Conservation (phyloP, 768 basidiomycete species). For the Hortiboletus flavorubellus region DNA sequence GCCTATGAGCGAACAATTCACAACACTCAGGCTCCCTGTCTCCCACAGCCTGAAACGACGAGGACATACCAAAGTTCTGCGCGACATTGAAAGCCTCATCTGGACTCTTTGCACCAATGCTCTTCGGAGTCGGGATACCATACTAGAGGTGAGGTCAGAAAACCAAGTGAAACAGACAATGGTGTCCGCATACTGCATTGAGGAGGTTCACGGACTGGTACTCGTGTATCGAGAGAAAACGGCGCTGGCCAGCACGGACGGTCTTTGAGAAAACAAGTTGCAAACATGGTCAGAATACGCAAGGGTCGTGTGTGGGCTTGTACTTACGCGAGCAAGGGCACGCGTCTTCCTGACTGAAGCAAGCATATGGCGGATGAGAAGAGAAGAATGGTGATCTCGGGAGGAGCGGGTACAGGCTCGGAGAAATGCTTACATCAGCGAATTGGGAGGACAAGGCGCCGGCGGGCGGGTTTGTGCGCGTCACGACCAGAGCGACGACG, state of each 20-base stretch:
- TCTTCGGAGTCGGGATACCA: constrained; percentile 92
- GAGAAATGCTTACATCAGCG: constrained; percentile 41
- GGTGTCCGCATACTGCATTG: constrained; percentile 65
- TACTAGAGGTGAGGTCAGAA: constrained; percentile 54
- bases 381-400: constrained; percentile 15
- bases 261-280: constrained; percentile 35
- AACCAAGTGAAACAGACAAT: background rate
- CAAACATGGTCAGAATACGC: background rate
- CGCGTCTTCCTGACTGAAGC: constrained; percentile 62
- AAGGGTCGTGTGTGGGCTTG: background rate
- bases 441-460: background rate
- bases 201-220: constrained; percentile 95
- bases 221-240: constrained; percentile 95
- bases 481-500: constrained; percentile 69
- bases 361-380: constrained; percentile 51
- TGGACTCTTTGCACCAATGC: constrained; percentile 80
- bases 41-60: background rate
- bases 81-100: constrained; percentile 90
- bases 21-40: background rate
- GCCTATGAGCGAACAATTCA: constrained; percentile 40
- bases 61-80: constrained; percentile 72
- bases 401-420: constrained; percentile 2
- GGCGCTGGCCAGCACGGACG: constrained; percentile 78
- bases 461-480: constrained; percentile 4
- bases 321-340: constrained; percentile 58